Evolutionary conservation across 2,329 filamentous ascomycete genomes (phyloP).

Genomic region (Aureobasidium vineae): DNA sequence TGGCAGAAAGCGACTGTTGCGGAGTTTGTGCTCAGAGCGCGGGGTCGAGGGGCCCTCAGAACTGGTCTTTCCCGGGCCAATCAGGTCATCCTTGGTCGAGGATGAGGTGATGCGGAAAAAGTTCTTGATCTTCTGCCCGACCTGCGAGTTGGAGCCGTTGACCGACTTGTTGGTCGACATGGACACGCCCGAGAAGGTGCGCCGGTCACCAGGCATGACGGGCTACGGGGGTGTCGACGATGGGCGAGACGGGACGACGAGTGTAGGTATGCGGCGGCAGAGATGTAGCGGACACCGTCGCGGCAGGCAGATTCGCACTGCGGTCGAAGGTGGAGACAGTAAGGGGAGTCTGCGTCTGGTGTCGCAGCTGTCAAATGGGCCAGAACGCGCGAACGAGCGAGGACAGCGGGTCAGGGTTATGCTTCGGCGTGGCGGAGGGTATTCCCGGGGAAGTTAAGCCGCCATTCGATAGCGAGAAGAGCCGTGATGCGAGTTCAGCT

Average conservation of each 20-base stretch:
- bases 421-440: slow-evolving; percentile 21
- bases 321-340: slow-evolving; percentile 4
- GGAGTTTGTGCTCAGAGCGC: slow-evolving; percentile 65
- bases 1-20: slow-evolving; percentile 85
- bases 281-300: slow-evolving; percentile 13
- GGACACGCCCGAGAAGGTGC: slow-evolving; percentile 48
- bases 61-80: slow-evolving; percentile 38
- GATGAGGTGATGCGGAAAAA: slow-evolving; percentile 64
- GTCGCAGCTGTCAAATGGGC: slow-evolving; percentile 11
- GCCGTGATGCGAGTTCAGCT: neutral
- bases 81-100: slow-evolving; percentile 43
- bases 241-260: neutral
- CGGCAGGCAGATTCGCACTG: slow-evolving; percentile 10
- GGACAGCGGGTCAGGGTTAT: slow-evolving; percentile 23
- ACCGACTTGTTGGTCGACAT: slow-evolving; percentile 47
- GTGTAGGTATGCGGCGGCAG: slow-evolving; percentile 13
- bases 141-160: slow-evolving; percentile 53
- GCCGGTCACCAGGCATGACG: slow-evolving; percentile 45
- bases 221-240: slow-evolving; percentile 23
- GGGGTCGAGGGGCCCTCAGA: slow-evolving; percentile 44
- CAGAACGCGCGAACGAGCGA: slow-evolving; percentile 21
- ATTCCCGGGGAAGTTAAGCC: slow-evolving; percentile 11
- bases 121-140: slow-evolving; percentile 65
- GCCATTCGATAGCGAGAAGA: neutral
- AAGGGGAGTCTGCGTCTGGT: neutral